Evolutionary conservation across 1,139 yeast species (phyloP), one percentile per base, ranked within the genome.

Genomic region (Pichia sp.): DNA sequence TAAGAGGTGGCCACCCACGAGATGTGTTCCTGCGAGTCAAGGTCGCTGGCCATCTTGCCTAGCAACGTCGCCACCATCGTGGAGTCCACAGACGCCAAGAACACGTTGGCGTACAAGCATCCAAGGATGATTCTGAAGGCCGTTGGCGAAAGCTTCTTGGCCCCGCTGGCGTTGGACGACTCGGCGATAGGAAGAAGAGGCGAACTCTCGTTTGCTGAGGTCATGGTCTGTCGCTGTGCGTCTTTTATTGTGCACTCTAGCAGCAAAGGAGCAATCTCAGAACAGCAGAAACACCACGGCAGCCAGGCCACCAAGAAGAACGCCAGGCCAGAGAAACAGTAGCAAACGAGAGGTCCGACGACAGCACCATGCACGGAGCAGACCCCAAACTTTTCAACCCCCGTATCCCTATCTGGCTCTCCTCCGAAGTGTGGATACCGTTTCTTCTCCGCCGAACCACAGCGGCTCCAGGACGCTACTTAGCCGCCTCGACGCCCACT

Each of bases 71-170:
- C 73, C 1, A 84, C 82, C 60, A 85, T 84, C 10, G 90, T 85
- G 59, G 82, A 85, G 64, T 86, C 92, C 42, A 85, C 70, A 0
- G 90, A 88, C 10, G 81, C 80, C 40, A 85, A 68, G 62, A 85
- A 84, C 51, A 84, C 61, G 34, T 63, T 62, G 1, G 62, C 61
- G 46, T 59, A 62, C 23, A 64, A 52, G 23, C 62, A 58, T 11
- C 49, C n/a, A 8, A 59, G 16, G n/a, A 59, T 52, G 41, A 59
- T 57, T 26, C 53, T 36, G 36, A 59, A 59, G 0, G 56, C 42
- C 4, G 49, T 26, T n/a, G 40, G 16, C 2, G 58, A 29, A 11
- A 31, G 34, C 34, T 31, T 31, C 34, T 4, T 31, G 11, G 34
- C 34, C 8, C 34, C 2, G 54, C 4, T 29, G 34, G 15, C n/a